Conservation (phyloP, 441 rosid species). For the Populus hybrid region DNA sequence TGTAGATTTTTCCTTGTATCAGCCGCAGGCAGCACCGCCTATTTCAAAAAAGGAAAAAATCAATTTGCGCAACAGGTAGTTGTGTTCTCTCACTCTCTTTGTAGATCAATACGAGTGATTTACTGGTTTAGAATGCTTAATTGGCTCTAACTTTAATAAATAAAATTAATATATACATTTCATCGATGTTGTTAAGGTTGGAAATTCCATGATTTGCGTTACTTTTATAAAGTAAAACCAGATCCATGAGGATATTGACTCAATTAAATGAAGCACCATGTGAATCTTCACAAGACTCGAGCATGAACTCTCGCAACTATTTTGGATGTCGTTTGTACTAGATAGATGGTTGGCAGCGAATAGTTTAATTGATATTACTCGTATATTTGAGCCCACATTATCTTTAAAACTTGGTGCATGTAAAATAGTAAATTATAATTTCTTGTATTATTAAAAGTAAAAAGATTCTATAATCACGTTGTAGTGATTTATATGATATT, state of each 20-base stretch:
- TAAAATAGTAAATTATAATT: too few relatives aligned
- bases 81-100: not conserved
- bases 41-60: too few relatives aligned
- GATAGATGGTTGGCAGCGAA: too few relatives aligned
- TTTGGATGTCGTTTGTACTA: not conserved
- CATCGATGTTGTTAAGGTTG: not conserved
- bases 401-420: too few relatives aligned
- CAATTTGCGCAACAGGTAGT: not conserved
- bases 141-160: not conserved
- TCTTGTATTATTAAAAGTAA: too few relatives aligned
- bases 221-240: not conserved
- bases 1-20: too few relatives aligned
- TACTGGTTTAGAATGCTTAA: too few relatives aligned
- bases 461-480: too few relatives aligned
- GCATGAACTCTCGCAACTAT: not conserved
- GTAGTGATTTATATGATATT: not conserved
- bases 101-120: not conserved
- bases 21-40: too few relatives aligned
- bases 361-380: not conserved
- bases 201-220: not conserved
- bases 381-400: not conserved
- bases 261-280: not conserved
- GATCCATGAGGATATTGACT: not conserved
- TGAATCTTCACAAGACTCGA: not conserved
- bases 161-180: too few relatives aligned